These are phyloP conservation scores for Pezicula rhizophila DNA, from an alignment of 2,329 filamentous ascomycete species.

Conservation along the genomic window DNA sequence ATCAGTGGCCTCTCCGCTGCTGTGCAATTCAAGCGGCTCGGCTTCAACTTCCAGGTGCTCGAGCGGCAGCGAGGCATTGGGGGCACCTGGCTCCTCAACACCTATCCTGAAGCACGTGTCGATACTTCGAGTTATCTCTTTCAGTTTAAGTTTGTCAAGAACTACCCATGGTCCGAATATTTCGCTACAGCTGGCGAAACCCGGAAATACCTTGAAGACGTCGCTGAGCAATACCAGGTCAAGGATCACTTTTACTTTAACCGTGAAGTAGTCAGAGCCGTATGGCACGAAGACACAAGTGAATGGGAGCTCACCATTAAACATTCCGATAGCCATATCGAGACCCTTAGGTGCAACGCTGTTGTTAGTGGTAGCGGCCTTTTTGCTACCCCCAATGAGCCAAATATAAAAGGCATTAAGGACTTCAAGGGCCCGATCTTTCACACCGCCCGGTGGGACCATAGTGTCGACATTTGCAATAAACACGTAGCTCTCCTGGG, in stretches of 20 bases:
- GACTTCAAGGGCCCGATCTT: slow-evolving; percentile 3
- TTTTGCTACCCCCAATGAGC: not conserved
- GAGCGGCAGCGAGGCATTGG: slow-evolving; percentile 26
- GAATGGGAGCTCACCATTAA: slow-evolving; percentile 40
- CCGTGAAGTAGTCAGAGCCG: slow-evolving; percentile 35
- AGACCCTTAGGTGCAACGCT: not conserved
- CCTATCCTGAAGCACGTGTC: slow-evolving; percentile 17
- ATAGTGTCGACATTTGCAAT: not conserved
- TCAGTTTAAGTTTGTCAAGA: not conserved
- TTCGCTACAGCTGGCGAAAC: not conserved
- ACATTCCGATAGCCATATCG: slow-evolving; percentile 16
- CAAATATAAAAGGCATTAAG: slow-evolving; percentile 1
- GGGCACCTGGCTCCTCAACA: slow-evolving; percentile 23
- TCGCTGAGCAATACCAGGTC: not conserved
- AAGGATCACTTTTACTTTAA: slow-evolving; percentile 38
- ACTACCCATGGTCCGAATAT: not conserved
- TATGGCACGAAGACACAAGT: slow-evolving; percentile 39
- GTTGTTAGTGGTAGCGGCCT: not conserved
- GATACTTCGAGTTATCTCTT: not conserved
- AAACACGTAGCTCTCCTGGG: slow-evolving; percentile 3
- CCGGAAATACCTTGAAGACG: not conserved
- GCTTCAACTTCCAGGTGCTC: slow-evolving; percentile 16
- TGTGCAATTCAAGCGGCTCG: not conserved
- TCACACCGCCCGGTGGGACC: slow-evolving; percentile 4
- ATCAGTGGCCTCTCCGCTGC: not conserved